A percentile compares a stretch with the other conserved stretches of the same genome.
phyloP scores from a whole-genome alignment of 2,329 filamentous ascomycete genomes.

The Colletotrichum navitas region DNA sequence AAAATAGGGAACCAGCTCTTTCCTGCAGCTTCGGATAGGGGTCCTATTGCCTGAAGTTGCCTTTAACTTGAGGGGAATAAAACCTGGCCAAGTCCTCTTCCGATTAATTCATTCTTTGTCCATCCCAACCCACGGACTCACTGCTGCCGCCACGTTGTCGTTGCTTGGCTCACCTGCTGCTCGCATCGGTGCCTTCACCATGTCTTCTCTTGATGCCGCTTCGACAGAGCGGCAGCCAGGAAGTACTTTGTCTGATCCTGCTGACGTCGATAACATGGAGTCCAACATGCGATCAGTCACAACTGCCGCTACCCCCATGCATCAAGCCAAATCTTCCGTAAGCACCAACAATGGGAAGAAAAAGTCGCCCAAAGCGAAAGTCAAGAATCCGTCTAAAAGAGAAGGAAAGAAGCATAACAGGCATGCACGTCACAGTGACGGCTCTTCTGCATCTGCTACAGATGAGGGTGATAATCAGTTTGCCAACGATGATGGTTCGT shows the following conservation, averaged over 20 bases:
- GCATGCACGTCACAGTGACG: neutral
- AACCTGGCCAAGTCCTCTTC: neutral
- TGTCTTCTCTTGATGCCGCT: neutral
- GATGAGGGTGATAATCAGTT: neutral
- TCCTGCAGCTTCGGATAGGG: neutral
- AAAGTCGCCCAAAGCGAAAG: neutral
- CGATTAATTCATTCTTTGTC: too few species aligned
- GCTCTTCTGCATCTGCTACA: neutral
- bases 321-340: neutral
- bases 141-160: neutral
- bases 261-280: neutral
- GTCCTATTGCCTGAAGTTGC: too few species aligned
- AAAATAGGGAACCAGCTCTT: neutral
- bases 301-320: neutral
- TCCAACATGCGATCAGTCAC: neutral
- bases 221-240: neutral
- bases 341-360: neutral
- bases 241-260: neutral
- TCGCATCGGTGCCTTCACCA: neutral
- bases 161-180: neutral
- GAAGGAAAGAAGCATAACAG: slow-evolving; percentile 17
- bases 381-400: slow-evolving; percentile 9
- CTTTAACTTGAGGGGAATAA: neutral
- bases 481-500: neutral
- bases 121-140: too few species aligned